Conservation (phyloP, 441 rosid species). For the Mallotus repandus region DNA sequence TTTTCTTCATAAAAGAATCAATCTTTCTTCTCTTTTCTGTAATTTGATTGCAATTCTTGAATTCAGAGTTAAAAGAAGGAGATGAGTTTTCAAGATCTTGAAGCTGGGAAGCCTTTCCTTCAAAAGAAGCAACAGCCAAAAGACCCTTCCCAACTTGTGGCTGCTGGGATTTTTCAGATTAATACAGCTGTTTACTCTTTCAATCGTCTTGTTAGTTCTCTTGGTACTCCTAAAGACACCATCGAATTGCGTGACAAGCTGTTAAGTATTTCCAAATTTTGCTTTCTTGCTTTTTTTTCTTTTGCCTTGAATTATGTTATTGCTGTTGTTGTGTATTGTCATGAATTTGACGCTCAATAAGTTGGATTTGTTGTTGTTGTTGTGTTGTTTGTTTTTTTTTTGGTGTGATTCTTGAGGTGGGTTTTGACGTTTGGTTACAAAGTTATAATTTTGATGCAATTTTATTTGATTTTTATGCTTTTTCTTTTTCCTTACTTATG, state of each 20-base stretch:
- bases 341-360: not conserved
- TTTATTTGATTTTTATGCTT: not conserved
- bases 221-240: slow-evolving; percentile 83
- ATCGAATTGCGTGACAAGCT: slow-evolving; percentile 63
- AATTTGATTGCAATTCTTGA: not conserved
- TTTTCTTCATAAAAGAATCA: too few relatives aligned
- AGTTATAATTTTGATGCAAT: not conserved
- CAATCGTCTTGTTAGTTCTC: slow-evolving; percentile 69
- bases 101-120: slow-evolving; percentile 42
- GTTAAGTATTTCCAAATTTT: slow-evolving; percentile 29
- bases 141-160: slow-evolving; percentile 69
- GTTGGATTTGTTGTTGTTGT: not conserved
- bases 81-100: slow-evolving; percentile 83
- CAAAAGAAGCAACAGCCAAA: slow-evolving; percentile 23
- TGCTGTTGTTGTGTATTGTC: not conserved
- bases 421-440: not conserved
- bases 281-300: not conserved
- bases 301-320: too few relatives aligned
- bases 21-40: too few relatives aligned
- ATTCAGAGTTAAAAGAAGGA: not conserved
- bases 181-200: slow-evolving; percentile 74
- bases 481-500: not conserved
- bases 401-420: not conserved
- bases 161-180: slow-evolving; percentile 73
- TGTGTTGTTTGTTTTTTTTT: not conserved